Base-by-base conservation (phyloP, 192 early-diverging fungal species). In the Coemansia furcata region DNA sequence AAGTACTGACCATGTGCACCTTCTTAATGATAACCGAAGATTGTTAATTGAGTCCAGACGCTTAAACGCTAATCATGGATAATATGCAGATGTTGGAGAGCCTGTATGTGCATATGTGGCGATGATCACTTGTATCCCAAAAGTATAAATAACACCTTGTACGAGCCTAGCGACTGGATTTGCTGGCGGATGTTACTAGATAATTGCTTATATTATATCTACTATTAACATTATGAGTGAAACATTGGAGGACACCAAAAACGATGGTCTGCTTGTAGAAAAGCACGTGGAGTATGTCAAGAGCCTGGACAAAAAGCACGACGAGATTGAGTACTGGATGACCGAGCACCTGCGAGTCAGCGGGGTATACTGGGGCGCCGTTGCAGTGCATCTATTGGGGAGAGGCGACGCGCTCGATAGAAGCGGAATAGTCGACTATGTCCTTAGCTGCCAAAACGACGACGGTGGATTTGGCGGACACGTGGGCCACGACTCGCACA, bases 291-390 rank as follows among this genome's bases (percentile, higher is more conserved):
- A 86, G 78, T 92, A 89, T 65, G 88, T 92, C 42, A 81, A 91
- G 60, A 83, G 80, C 7, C 72, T 92, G 6, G 90, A 92, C 74
- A 90, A 94, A 89, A 86, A 89, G 71, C 90, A 92, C 46, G 91
- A 95, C 63, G 88, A 88, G 36, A 83, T 98, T 15, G 95, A 97
- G 66, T 98, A 97, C 78, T 96, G 94, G 95, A 77, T 93, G 55
- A 89, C 91, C 6, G 95, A 96, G 65, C 95, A 97, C 60, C 80
- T 98, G 10, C 90, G 94, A 1, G 71, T 98, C 17, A 95, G 90
- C 67, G 97, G 94, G 29, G 84, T 98, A 26, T 98, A 97, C 67
- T 97, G 97, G 97, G 95, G 95, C 0, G 70, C 95, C 1, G 95
- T 94, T 1, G 88, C 95, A 0, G 77, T 97, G 38, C 85, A 89